Conservation (phyloP, 106 monocot species). For the Xerophyta viscosa region DNA sequence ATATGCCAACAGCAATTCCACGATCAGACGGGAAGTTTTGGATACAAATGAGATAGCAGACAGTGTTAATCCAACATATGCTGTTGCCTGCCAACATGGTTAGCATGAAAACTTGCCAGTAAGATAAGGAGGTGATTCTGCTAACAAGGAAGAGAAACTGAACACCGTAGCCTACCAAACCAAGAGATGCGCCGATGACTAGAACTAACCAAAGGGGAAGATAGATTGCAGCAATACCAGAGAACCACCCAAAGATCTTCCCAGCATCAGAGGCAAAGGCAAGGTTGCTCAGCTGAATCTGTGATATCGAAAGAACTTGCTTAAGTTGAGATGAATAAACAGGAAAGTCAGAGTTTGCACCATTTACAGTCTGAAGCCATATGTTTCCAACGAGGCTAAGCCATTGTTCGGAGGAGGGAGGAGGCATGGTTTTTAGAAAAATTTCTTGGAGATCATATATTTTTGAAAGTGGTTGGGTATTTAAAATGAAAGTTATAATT, state of each 20-base stretch:
- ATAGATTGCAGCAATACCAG: slow-evolving; percentile 51
- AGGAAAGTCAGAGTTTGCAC: slow-evolving; percentile 70
- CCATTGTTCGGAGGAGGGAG: slow-evolving; percentile 41
- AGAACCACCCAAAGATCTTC: slow-evolving; percentile 63
- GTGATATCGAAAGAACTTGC: slow-evolving; percentile 53
- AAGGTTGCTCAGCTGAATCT: slow-evolving; percentile 70
- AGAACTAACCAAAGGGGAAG: slow-evolving; percentile 57
- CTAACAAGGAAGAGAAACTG: slow-evolving; percentile 60
- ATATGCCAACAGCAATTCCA: slow-evolving; percentile 40
- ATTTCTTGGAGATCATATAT: not conserved
- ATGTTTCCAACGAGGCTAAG: slow-evolving; percentile 57
- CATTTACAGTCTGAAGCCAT: slow-evolving; percentile 72
- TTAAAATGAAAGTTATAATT: slow-evolving; percentile 1
- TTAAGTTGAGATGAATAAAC: slow-evolving; percentile 83
- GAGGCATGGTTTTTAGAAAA: slow-evolving; percentile 12
- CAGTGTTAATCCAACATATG: slow-evolving; percentile 90
- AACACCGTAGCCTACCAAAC: slow-evolving; percentile 66
- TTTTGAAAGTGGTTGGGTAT: not conserved
- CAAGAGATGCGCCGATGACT: slow-evolving; percentile 45
- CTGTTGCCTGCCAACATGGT: slow-evolving; percentile 57
- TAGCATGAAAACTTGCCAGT: slow-evolving; percentile 58
- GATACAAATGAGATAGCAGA: slow-evolving; percentile 56
- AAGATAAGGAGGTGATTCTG: slow-evolving; percentile 23
- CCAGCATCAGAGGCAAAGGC: slow-evolving; percentile 81
- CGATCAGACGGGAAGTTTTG: slow-evolving; percentile 45